Percentiles rank a stretch among this genome's conserved stretches.
Conservation (phyloP, 257 asterid species). For the Avicennia marina region DNA sequence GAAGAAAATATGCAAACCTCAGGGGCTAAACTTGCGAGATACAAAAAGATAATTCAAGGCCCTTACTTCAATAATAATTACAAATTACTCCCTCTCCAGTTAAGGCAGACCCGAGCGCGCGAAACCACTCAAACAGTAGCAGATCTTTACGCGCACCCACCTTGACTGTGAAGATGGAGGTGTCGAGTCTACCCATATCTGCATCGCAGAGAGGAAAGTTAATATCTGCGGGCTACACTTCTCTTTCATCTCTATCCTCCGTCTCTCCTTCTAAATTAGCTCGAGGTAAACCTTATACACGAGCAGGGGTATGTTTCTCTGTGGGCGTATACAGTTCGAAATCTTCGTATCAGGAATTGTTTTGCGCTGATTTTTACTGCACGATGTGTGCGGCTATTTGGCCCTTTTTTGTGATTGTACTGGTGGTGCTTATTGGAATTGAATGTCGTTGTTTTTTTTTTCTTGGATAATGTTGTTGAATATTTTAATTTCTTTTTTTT, state of each 20-base stretch:
- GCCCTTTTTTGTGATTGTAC: no score
- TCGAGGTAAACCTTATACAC: slow-evolving; percentile 33
- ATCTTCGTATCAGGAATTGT: neutral
- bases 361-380: neutral
- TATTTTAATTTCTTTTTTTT: neutral
- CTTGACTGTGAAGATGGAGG: slow-evolving; percentile 46
- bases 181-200: slow-evolving; percentile 64
- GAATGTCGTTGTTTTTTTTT: no score
- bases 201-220: slow-evolving; percentile 73
- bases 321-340: no score
- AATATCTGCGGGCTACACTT: slow-evolving; percentile 68
- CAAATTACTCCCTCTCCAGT: neutral
- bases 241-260: slow-evolving; percentile 57
- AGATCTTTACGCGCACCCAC: slow-evolving; percentile 5
- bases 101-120: slow-evolving; percentile 24
- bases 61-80: neutral
- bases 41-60: neutral
- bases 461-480: neutral
- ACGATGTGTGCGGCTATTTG: no score
- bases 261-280: slow-evolving; percentile 44
- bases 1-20: neutral
- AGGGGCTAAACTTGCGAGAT: neutral
- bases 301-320: neutral
- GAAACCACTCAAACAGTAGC: slow-evolving; percentile 6
- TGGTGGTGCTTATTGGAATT: no score